Percentiles rank a stretch among this genome's conserved stretches.
These are phyloP conservation scores for Trichosanthes cucumerina DNA, from an alignment of 306 rosid species.

Conservation along the genomic window DNA sequence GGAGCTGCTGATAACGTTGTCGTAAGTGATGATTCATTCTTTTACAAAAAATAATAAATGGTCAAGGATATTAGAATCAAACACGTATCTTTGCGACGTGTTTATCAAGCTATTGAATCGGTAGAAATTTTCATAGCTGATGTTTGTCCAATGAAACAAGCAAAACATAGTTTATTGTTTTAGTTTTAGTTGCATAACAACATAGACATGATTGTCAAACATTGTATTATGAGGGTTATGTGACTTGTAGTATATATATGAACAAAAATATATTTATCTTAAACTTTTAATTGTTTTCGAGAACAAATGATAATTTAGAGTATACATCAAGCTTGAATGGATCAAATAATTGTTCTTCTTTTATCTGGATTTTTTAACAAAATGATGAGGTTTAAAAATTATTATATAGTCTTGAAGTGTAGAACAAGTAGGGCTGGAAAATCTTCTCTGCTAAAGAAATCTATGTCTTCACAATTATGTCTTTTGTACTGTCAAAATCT, in stretches of 20 bases:
- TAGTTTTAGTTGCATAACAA: background rate
- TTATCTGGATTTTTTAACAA: background rate
- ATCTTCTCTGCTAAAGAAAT: background rate
- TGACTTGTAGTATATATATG: background rate
- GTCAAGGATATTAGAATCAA: constrained; percentile 4
- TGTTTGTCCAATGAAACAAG: constrained; percentile 8
- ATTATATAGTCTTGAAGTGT: background rate
- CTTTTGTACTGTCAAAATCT: background rate
- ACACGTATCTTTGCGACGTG: constrained; percentile 12
- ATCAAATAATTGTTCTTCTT: background rate
- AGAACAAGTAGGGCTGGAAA: background rate
- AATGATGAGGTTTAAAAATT: background rate
- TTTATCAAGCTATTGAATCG: constrained; percentile 6
- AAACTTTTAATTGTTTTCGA: background rate
- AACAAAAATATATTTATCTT: background rate
- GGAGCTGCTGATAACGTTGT: background rate
- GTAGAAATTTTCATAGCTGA: background rate
- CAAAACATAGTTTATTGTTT: background rate
- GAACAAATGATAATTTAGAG: background rate
- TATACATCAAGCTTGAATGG: background rate
- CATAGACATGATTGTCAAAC: background rate
- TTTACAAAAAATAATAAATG: background rate
- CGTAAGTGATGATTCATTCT: background rate
- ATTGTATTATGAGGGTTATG: background rate
- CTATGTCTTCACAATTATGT: background rate